Conservation (phyloP, 192 early-diverging fungal genomes). For the Pilobolus umbonatus region DNA sequence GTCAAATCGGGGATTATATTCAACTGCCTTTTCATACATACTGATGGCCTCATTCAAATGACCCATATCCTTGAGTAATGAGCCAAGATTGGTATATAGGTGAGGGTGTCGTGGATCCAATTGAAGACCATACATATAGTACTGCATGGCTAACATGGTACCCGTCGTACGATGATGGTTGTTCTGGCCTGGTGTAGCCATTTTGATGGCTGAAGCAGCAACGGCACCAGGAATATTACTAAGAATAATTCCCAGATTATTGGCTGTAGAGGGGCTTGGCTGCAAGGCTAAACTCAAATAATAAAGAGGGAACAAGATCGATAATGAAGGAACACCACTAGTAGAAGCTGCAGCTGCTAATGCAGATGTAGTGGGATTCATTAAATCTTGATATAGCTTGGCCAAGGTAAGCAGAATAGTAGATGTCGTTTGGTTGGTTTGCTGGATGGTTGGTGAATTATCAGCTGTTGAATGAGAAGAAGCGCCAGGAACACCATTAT, state of each 20-base stretch:
- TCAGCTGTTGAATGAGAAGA: background rate
- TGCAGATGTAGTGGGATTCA: conserved; percentile 39
- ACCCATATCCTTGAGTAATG: conserved; percentile 85
- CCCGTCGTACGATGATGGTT: too few relatives aligned
- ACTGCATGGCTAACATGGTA: conserved; percentile 74
- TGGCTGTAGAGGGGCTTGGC: conserved; percentile 85
- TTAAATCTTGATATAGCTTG: conserved; percentile 82
- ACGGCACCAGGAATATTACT: conserved; percentile 60
- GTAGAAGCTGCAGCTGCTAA: conserved; percentile 36
- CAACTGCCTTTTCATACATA: conserved; percentile 88
- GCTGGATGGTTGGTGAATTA: conserved; percentile 33
- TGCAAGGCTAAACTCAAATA: conserved; percentile 75
- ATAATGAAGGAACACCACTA: conserved; percentile 47
- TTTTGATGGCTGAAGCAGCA: conserved; percentile 23
- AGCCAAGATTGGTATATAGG: conserved; percentile 91
- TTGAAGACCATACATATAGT: conserved; percentile 81
- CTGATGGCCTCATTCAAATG: conserved; percentile 75
- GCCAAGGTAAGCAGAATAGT: conserved; percentile 78
- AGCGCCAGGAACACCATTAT: too few relatives aligned
- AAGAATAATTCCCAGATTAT: conserved; percentile 84
- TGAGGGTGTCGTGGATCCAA: conserved; percentile 83
- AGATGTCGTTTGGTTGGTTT: conserved; percentile 58
- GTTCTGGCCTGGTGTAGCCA: conserved; percentile 18
- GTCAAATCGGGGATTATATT: conserved; percentile 81
- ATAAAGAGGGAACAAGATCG: conserved; percentile 75